Base-by-base conservation (phyloP, 441 rosid genomes). In the Populus hybrid region DNA sequence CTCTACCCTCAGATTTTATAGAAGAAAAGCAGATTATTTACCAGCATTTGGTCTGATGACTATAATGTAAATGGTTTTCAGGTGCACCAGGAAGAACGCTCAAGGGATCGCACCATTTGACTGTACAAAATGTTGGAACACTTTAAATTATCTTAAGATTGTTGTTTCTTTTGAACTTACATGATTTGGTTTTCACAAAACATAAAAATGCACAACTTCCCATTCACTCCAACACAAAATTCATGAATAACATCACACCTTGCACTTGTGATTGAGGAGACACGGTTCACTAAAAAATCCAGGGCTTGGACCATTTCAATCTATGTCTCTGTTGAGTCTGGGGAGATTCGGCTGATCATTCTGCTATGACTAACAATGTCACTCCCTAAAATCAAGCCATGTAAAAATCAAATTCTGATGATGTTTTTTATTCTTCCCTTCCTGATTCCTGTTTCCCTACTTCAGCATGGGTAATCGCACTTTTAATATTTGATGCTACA, bases 101-200 rank as follows among this genome's bases (percentile, higher is more conserved):
- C 98, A 89, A 82, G 92, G 45, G 72, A 85, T 95, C 20, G 99
- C 98, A 33, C 99, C 99, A 72, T 92, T 81, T 82, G 98, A 95
- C 86, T 95, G 98, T 84, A 93, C 99, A 36, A 36, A 36, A 36
- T 36, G 8, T 8, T 6, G 9, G 40, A 36, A 36, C 40, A 31
- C 33, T 31, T 31, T 31, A 31, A 31, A 31, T 31, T 31, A 31
- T 31, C 33, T 31, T 5, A 31, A 31, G 33, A 31, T 31, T 31
- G 33, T 31, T 31, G 33, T 31, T 31, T 31, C 33, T 31, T 31
- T 31, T 31, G 33, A 31, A 31, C 33, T 31, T 31, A 1, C 6
- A 31, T 31, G 33, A 31, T 31, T 31, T 31, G 33, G 33, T 31
- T 31, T 31, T 31, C 33, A 31, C 33, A 5, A 5, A 31, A 31